Evolutionary conservation across 1,139 yeast genomes (phyloP), one percentile per base, ranked within the genome.

Genomic region (Geotrichum reessii): DNA sequence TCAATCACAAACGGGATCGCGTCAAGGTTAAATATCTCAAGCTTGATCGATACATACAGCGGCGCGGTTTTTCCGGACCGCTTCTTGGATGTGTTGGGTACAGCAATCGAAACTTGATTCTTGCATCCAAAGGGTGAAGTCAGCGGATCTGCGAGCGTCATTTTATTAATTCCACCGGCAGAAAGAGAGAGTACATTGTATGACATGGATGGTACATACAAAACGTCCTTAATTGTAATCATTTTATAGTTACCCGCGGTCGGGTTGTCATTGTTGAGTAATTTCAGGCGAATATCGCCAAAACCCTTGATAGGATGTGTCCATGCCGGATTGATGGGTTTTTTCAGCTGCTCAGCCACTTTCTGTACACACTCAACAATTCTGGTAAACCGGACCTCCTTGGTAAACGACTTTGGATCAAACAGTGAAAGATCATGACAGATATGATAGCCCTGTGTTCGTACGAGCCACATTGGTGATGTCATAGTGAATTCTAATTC

Each of bases 111-210:
- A 8, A 50, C 31, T 17, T 42, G 17, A 17, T n/a, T 27, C 6
- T 37, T 14, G 17, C 19, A n/a, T 11, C 19, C 14, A 37, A 37
- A 37, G 3, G 42, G 17, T 6, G 42, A n/a, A 2, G 17, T n/a
- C 19, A 37, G 44, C 44, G 37, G 9, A 24, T 49, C 52, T 4
- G 42, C 19, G 8, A 28, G 24, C 11, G 31, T 12, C 14, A 52
- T 14, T n/a, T 28, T 22, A n/a, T 19, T 28, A 17, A 52, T 52
- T 1, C 50, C 56, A 9, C 50, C 49, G 7, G 50, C 57, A 8
- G 49, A 33, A 3, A 55, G 46, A 21, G 58, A 52, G 14, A 56
- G 19, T 11, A 56, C 58, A 37, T 56, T 56, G 53, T 40, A 47
- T 24, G 33, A 17, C 53, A 48, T 31, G n/a, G 28, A 47, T 2